phyloP scores from a whole-genome alignment of 805 yeast species.

The Wickerhamiella allomyrinae region DNA sequence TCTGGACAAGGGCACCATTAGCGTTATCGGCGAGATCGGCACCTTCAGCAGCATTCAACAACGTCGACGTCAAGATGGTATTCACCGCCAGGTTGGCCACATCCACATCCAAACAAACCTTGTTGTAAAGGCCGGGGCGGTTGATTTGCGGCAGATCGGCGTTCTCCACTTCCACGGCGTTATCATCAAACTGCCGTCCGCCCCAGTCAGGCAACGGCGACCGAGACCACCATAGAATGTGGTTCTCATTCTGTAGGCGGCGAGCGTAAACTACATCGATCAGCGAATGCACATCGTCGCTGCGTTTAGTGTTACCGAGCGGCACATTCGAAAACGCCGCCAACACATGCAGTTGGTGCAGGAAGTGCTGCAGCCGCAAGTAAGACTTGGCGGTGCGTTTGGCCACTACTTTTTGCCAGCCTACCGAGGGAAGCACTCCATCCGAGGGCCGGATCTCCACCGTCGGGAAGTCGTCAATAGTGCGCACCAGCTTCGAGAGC shows the following conservation, averaged over 20 bases:
- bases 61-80: constrained; percentile 70
- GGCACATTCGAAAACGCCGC: constrained; percentile 72
- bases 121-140: constrained; percentile 63
- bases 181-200: constrained; percentile 56
- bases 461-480: constrained; percentile 8
- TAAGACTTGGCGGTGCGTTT: constrained; percentile 56
- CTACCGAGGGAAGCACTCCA: constrained; percentile 11
- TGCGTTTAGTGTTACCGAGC: constrained; percentile 61
- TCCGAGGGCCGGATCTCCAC: constrained; percentile 1
- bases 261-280: constrained; percentile 84
- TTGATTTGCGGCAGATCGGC: constrained; percentile 17
- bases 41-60: constrained; percentile 27
- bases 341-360: constrained; percentile 47
- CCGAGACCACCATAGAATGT: constrained; percentile 90
- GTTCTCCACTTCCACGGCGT: constrained; percentile 35
- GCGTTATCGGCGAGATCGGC: constrained; percentile 18
- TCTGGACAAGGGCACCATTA: constrained; percentile 45
- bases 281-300: constrained; percentile 56
- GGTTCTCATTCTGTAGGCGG: constrained; percentile 43
- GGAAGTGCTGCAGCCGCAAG: constrained; percentile 60
- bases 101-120: constrained; percentile 64
- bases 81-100: constrained; percentile 71
- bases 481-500: constrained; percentile 20
- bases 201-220: constrained; percentile 72
- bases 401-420: constrained; percentile 32